phyloP scores from a whole-genome alignment of 371 early-diverging fungal species.

The Mucor mucedo region DNA sequence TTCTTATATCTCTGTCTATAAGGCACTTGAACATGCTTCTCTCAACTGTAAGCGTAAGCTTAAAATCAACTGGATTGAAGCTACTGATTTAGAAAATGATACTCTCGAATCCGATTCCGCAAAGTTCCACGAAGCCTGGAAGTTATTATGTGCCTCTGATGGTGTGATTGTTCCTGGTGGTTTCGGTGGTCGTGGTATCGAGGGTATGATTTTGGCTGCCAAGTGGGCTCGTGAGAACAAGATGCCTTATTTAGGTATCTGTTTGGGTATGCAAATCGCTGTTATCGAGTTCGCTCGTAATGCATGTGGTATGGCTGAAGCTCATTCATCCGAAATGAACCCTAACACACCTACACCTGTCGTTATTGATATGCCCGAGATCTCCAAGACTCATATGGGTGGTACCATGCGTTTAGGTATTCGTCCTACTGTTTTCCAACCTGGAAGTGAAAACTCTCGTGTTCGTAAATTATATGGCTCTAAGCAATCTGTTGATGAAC shows the following conservation, averaged over 20 bases:
- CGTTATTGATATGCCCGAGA: slow-evolving; percentile 97
- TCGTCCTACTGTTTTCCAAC: slow-evolving; percentile 86
- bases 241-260: slow-evolving; percentile 98
- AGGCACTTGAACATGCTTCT: slow-evolving; percentile 94
- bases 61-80: slow-evolving; percentile 94
- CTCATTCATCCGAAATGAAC: slow-evolving; percentile 90
- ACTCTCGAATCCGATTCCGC: slow-evolving; percentile 76
- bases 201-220: slow-evolving; percentile 97
- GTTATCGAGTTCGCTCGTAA: slow-evolving; percentile 99
- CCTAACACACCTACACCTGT: slow-evolving; percentile 75
- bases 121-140: slow-evolving; percentile 96
- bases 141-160: slow-evolving; percentile 82
- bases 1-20: slow-evolving; percentile 96
- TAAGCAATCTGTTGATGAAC: slow-evolving; percentile 77
- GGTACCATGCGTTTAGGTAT: slow-evolving; percentile 97
- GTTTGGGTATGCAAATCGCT: slow-evolving; percentile 98
- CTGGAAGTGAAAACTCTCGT: slow-evolving; percentile 59
- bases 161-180: slow-evolving; percentile 99
- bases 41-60: slow-evolving; percentile 85
- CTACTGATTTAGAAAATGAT: slow-evolving; percentile 84
- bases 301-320: slow-evolving; percentile 85
- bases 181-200: slow-evolving; percentile 97
- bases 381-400: slow-evolving; percentile 93
- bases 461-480: slow-evolving; percentile 77
- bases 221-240: slow-evolving; percentile 98